Percentiles rank a stretch among this genome's conserved stretches.
These are phyloP conservation scores for Mallotus repandus DNA, from an alignment of 441 rosid species.

Conservation along the genomic window DNA sequence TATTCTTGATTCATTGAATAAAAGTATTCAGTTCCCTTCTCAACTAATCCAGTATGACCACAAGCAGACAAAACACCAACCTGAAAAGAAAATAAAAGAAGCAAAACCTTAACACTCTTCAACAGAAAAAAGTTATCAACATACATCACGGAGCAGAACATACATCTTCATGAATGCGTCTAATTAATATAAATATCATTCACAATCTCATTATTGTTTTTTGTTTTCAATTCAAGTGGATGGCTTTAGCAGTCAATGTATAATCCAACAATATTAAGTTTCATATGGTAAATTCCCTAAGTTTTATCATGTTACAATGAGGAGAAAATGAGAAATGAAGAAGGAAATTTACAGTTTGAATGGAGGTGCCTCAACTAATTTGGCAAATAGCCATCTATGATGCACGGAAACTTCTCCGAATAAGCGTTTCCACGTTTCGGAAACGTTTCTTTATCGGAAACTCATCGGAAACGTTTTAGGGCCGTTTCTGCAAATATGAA, in stretches of 20 bases:
- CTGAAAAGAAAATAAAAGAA: conserved; percentile 33
- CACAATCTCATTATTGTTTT: background rate
- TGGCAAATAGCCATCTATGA: background rate
- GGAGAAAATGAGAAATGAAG: background rate
- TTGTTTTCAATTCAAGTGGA: background rate
- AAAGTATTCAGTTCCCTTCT: conserved; percentile 62
- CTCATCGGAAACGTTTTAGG: too few relatives aligned
- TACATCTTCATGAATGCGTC: background rate
- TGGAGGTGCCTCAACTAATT: background rate
- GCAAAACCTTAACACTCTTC: background rate
- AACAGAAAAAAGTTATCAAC: conserved; percentile 2
- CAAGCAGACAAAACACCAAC: conserved; percentile 75
- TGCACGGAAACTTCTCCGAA: too few relatives aligned
- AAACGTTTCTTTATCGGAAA: too few relatives aligned
- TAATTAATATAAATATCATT: conserved; percentile 1
- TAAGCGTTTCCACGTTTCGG: too few relatives aligned
- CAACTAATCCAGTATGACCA: conserved; percentile 73
- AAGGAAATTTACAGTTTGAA: background rate
- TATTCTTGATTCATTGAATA: conserved; percentile 50
- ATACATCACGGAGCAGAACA: conserved; percentile 1
- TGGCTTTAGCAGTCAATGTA: background rate
- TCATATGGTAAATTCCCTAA: background rate
- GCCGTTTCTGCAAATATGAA: too few relatives aligned
- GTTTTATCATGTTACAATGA: background rate
- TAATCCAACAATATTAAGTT: background rate